Base-by-base conservation (phyloP, 306 rosid species). In the Spatholobus suberectus region DNA sequence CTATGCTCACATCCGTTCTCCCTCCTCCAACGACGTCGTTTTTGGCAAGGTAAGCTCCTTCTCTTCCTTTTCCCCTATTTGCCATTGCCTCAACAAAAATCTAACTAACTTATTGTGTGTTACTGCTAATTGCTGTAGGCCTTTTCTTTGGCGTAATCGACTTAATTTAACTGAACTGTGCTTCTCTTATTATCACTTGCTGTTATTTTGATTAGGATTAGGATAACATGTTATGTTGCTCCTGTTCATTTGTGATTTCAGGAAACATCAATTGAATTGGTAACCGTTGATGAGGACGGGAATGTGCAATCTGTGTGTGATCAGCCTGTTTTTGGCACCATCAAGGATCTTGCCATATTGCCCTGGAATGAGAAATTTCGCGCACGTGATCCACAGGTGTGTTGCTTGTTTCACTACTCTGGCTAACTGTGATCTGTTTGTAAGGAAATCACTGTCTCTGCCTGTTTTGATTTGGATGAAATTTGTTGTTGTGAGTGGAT, bases 211-310 rank as follows among this genome's bases (percentile, higher is more conserved):
- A 46, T 21, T 61, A 32, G 20, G 71, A 37, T 20, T 67, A 6
- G 67, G 67, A 26, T 70, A 6, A 27, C n/a, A 21, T 52, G 81
- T n/a, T n/a, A n/a, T n/a, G n/a, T 65, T 35, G 81, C 41, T 47
- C 37, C 26, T 41, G 37, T 83, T 75, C 26, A 10, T 75, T 77
- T 82, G 38, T 52, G 47, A 32, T 43, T 85, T 80, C 93, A 95
- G 99, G 99, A 93, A 86, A 90, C 97, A 10, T 93, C 99, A 8
- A 88, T 95, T 86, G 99, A 95, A 85, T 85, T 95, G 91, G 96
- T 92, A 32, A 83, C 79, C 9, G 86, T 95, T 51, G 94, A 87
- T 27, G 93, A 93, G 78, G 96, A 92, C 75, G 99, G 99, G 54
- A 84, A 86, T 77, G 91, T 89, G 40, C 97, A 90, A 86, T 89